Evolutionary conservation across 2,329 filamentous ascomycete genomes (phyloP).

Genomic region (Fusarium gaditjirri): DNA sequence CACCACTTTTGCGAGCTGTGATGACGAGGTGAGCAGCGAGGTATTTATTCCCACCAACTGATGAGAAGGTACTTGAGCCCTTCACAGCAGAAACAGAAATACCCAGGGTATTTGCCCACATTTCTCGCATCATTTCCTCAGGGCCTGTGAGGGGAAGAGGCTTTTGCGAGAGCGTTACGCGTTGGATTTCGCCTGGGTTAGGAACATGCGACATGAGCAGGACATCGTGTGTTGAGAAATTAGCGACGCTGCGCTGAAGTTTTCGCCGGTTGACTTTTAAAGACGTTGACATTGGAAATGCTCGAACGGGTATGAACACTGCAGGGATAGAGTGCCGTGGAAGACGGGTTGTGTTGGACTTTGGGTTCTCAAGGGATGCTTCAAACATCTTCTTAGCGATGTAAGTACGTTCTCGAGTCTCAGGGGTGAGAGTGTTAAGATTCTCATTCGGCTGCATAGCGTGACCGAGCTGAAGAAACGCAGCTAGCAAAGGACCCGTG

Average conservation of each 20-base stretch:
- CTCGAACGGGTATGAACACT: constrained; percentile 60
- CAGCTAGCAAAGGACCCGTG: constrained; percentile 55
- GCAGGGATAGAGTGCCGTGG: constrained; percentile 58
- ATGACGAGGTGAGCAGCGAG: constrained; percentile 58
- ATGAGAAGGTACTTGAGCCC: constrained; percentile 57
- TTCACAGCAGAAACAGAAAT: constrained; percentile 54
- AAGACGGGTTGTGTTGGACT: constrained; percentile 35
- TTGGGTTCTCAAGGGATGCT: constrained; percentile 51
- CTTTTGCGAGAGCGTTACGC: constrained; percentile 49
- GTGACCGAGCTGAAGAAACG: constrained; percentile 60
- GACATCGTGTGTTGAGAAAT: constrained; percentile 57
- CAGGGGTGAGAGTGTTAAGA: constrained; percentile 51
- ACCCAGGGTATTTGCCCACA: constrained; percentile 59
- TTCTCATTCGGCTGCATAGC: constrained; percentile 52
- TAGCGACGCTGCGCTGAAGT: constrained; percentile 57
- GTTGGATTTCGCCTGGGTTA: constrained; percentile 51
- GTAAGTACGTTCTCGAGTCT: constrained; percentile 57
- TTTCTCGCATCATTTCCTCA: constrained; percentile 58
- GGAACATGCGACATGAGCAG: constrained; percentile 53
- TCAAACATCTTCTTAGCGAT: constrained; percentile 58
- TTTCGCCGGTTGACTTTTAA: constrained; percentile 62
- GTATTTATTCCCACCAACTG: constrained; percentile 58
- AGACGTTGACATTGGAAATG: constrained; percentile 60
- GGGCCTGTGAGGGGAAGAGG: constrained; percentile 59
- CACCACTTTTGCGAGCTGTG: constrained; percentile 55